phyloP scores from a whole-genome alignment of 1,284 basidiomycete genomes.

The Malassezia sympodialis region DNA sequence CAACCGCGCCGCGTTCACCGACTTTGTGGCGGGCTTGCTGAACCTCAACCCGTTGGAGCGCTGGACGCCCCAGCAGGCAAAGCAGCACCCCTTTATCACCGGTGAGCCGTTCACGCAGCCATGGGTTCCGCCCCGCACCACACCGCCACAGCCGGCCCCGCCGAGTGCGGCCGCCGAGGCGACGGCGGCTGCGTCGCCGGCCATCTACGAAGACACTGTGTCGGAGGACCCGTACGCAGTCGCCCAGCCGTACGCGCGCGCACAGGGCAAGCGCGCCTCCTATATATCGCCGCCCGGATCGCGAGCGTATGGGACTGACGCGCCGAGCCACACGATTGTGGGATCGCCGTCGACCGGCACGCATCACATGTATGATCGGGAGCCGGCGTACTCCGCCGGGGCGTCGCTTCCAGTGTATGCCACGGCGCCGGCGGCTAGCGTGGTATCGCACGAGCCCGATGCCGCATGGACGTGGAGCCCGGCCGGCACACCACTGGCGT shows the following conservation, averaged over 20 bases:
- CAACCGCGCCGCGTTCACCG: conserved; percentile 85
- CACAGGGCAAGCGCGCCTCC: background rate
- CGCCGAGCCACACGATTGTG: background rate
- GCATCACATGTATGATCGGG: conserved; percentile 1
- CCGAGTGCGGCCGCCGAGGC: background rate
- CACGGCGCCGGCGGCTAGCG: background rate
- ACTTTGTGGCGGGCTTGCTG: conserved; percentile 89
- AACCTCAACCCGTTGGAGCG: conserved; percentile 87
- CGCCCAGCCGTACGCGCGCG: background rate
- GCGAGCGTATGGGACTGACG: background rate
- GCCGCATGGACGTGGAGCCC: conserved; percentile 4
- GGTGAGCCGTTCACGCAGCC: conserved; percentile 68
- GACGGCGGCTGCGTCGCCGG: background rate
- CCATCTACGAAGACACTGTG: background rate
- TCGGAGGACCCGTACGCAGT: conserved; percentile 6
- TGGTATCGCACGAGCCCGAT: background rate
- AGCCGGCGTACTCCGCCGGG: background rate
- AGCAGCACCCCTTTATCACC: conserved; percentile 92
- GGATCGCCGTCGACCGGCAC: background rate
- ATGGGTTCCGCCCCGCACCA: conserved; percentile 41
- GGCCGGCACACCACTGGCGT: background rate
- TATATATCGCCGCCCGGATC: conserved; percentile 3
- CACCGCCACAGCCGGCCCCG: conserved; percentile 8
- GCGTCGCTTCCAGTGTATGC: background rate
- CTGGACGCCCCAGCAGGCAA: conserved; percentile 95